These are phyloP conservation scores for Didymella pinodella DNA, from an alignment of 2,329 filamentous ascomycete genomes.

Conservation along the genomic window DNA sequence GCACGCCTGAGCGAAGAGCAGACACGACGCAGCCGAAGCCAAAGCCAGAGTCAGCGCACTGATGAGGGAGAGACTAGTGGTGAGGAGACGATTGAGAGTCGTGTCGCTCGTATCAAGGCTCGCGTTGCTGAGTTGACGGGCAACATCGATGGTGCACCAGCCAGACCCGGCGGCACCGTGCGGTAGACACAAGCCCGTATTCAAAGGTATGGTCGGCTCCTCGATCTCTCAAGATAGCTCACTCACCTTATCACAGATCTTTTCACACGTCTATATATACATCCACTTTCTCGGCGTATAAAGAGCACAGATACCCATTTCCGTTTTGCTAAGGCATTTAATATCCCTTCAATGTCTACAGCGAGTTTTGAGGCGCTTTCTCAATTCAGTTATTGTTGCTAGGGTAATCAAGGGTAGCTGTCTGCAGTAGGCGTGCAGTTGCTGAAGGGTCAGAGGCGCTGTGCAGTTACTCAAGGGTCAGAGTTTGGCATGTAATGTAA, in stretches of 20 bases:
- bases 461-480: not conserved
- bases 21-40: slow-evolving; percentile 62
- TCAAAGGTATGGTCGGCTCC: slow-evolving; percentile 4
- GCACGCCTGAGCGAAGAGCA: slow-evolving; percentile 72
- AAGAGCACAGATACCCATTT: slow-evolving; percentile 39
- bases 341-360: slow-evolving; percentile 32
- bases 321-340: slow-evolving; percentile 31
- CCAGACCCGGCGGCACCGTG: slow-evolving; percentile 19
- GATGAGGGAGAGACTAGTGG: slow-evolving; percentile 92
- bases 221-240: not conserved
- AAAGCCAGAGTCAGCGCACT: slow-evolving; percentile 64
- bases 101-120: slow-evolving; percentile 96
- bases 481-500: slow-evolving; percentile 5
- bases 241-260: slow-evolving; percentile 7
- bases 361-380: slow-evolving; percentile 11
- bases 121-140: slow-evolving; percentile 93
- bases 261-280: slow-evolving; percentile 20
- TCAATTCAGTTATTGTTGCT: slow-evolving; percentile 17
- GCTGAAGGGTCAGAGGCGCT: not conserved
- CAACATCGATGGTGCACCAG: slow-evolving; percentile 43
- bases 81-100: slow-evolving; percentile 96
- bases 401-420: slow-evolving; percentile 19
- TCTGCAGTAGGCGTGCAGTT: slow-evolving; percentile 8
- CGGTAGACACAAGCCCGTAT: slow-evolving; percentile 6
- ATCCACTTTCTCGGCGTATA: slow-evolving; percentile 32